Base-by-base conservation (phyloP, 169 alveolate species). In the Plasmodium reichenowi region DNA sequence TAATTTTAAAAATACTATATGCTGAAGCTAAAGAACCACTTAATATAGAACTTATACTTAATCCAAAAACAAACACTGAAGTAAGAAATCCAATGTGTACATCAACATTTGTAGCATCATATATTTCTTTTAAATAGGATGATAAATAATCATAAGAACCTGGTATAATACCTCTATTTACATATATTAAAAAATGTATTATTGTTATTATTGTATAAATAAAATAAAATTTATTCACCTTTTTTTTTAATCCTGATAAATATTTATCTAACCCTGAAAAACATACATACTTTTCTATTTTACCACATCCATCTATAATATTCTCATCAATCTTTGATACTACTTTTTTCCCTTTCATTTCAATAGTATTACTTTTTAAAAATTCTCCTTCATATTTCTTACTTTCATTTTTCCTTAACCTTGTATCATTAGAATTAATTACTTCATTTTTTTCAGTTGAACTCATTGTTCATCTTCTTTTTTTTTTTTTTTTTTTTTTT, bases 121-220 rank as follows among this genome's bases (percentile, higher is more conserved):
- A 64, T n/a, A 29, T 66, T 22, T 47, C 70, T 45, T 50, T 78
- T 45, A 78, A 70, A 29, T 78, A 66, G 8, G 78, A 48, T 15
- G 89, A 64, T 50, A 78, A 48, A 32, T 52, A 78, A 45, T 78
- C 89, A 59, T 78, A 78, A n/a, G 89, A 78, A 3, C 89, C 89
- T 2, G 89, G 76, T 9, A 78, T 64, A 9, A 66, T 64, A 64
- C 89, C 89, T 78, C 89, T 78, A 58, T 78, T 78, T 17, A 67
- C 71, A 32, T 78, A 78, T 29, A 78, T 66, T 15, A 71, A 50
- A 50, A 78, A 66, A 66, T 78, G 68, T 20, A 78, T 66, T 59
- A 54, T 48, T 1, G 89, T 78, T 29, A 78, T 9, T 9, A 78
- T 17, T 13, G 50, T n/a, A 38, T 78, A 78, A 5, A 78, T 78